phyloP scores from a whole-genome alignment of 2,329 filamentous ascomycete genomes.

The Sporothrix inflata region DNA sequence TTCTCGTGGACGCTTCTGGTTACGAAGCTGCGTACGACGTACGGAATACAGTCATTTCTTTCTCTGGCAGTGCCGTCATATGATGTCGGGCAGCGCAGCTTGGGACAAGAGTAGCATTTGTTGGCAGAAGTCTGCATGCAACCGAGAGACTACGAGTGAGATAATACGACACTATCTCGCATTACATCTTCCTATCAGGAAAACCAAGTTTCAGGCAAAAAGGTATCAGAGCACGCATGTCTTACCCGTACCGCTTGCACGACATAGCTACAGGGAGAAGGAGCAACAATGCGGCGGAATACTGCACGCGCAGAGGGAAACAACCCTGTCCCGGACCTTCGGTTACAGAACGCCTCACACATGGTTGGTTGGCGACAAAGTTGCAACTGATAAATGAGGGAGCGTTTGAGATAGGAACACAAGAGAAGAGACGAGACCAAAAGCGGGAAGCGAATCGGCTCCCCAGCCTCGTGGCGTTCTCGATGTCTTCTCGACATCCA shows the following conservation, averaged over 20 bases:
- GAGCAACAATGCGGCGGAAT: neutral
- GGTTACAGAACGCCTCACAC: neutral
- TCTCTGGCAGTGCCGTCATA: neutral
- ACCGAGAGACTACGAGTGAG: neutral
- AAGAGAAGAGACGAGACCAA: neutral
- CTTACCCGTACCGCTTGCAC: neutral
- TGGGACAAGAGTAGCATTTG: slow-evolving; percentile 2
- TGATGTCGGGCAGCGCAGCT: neutral
- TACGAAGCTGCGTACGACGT: neutral
- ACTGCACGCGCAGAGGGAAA: neutral
- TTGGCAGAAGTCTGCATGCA: neutral
- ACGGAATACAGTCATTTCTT: neutral
- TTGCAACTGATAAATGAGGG: slow-evolving; percentile 9
- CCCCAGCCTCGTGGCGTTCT: neutral
- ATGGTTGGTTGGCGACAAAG: slow-evolving; percentile 5
- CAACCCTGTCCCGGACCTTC: slow-evolving; percentile 9
- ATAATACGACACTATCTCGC: slow-evolving; percentile 20
- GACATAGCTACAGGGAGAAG: neutral
- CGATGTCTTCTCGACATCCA: neutral
- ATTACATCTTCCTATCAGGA: slow-evolving; percentile 4
- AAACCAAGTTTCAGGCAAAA: neutral
- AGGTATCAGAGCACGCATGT: neutral
- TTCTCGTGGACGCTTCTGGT: neutral
- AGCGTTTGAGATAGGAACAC: neutral
- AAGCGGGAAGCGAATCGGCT: neutral